Conservation (phyloP, 2,329 filamentous ascomycete species). For the Thielaviopsis ethacetica region DNA sequence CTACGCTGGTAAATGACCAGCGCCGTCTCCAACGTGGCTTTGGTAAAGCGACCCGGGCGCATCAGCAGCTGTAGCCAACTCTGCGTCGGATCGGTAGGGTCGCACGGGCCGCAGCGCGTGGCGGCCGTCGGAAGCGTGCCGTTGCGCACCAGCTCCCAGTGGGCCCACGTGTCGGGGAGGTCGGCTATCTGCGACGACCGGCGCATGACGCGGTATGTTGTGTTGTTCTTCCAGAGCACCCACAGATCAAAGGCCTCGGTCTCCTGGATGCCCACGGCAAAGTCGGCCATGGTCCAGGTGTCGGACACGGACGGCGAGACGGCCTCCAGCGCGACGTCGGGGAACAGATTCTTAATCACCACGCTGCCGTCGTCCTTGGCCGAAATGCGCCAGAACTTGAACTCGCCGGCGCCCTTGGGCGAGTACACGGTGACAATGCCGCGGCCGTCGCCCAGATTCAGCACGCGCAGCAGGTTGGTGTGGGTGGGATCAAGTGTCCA, state of each 20-base stretch:
- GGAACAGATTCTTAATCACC: conserved; percentile 55
- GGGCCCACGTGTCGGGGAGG: conserved; percentile 43
- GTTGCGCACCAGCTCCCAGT: conserved; percentile 54
- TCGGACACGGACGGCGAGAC: conserved; percentile 53
- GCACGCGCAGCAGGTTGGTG: conserved; percentile 56
- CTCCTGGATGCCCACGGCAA: conserved; percentile 41
- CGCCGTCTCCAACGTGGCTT: conserved; percentile 66
- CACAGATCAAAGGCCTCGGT: conserved; percentile 47
- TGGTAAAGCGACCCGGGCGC: conserved; percentile 66
- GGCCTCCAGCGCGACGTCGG: conserved; percentile 36
- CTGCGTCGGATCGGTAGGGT: conserved; percentile 56
- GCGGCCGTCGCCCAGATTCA: conserved; percentile 38
- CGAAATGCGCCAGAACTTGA: conserved; percentile 79
- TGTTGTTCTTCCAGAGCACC: conserved; percentile 75
- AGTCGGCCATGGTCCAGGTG: conserved; percentile 69
- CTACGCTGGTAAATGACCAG: conserved; percentile 65
- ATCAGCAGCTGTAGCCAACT: conserved; percentile 78
- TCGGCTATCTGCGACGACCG: conserved; percentile 56
- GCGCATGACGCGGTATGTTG: conserved; percentile 57
- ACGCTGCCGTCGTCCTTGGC: conserved; percentile 48
- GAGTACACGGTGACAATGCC: conserved; percentile 65
- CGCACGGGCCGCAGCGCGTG: conserved; percentile 37
- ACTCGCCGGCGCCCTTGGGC: conserved; percentile 71
- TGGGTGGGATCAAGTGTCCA: conserved; percentile 69
- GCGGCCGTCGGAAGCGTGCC: conserved; percentile 41